These are phyloP conservation scores for Glomus cerebriforme DNA, from an alignment of 192 early-diverging fungal species.

Conservation along the genomic window DNA sequence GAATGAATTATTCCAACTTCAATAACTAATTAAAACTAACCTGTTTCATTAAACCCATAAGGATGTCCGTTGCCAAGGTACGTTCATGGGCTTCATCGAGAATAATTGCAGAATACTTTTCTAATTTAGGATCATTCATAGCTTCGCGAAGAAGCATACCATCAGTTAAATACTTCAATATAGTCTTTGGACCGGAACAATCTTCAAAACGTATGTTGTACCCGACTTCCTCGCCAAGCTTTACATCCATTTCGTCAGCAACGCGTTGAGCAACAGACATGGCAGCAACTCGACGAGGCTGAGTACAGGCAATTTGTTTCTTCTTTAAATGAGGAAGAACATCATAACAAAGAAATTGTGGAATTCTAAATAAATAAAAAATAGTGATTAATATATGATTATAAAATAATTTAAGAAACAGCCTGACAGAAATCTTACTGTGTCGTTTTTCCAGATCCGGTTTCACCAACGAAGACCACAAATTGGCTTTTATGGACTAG, in stretches of 20 bases:
- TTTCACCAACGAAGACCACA: slow-evolving; percentile 95
- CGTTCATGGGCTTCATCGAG: slow-evolving; percentile 99
- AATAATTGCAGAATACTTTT: slow-evolving; percentile 92
- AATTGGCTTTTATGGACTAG: slow-evolving; percentile 93
- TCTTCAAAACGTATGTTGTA: slow-evolving; percentile 99
- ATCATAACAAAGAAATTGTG: slow-evolving; percentile 93
- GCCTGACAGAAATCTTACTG: slow-evolving; percentile 61
- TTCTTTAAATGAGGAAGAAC: slow-evolving; percentile 86
- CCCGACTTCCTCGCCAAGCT: slow-evolving; percentile 93
- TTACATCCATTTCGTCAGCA: slow-evolving; percentile 93
- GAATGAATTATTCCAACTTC: not conserved
- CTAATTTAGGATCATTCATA: slow-evolving; percentile 88
- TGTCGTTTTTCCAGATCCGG: slow-evolving; percentile 98
- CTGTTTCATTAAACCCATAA: slow-evolving; percentile 98
- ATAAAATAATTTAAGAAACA: not conserved
- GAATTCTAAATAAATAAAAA: slow-evolving; percentile 68
- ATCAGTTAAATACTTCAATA: slow-evolving; percentile 92
- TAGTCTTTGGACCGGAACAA: slow-evolving; percentile 79
- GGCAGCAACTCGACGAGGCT: slow-evolving; percentile 98
- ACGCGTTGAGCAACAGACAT: slow-evolving; percentile 99
- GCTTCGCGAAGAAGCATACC: slow-evolving; percentile 99
- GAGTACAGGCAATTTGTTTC: slow-evolving; percentile 96
- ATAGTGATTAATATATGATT: not conserved
- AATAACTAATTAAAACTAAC: slow-evolving; percentile 37
- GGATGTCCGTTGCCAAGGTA: slow-evolving; percentile 93